Evolutionary conservation across 345 rosid species (phyloP).

Genomic region (Isatis tinctoria): DNA sequence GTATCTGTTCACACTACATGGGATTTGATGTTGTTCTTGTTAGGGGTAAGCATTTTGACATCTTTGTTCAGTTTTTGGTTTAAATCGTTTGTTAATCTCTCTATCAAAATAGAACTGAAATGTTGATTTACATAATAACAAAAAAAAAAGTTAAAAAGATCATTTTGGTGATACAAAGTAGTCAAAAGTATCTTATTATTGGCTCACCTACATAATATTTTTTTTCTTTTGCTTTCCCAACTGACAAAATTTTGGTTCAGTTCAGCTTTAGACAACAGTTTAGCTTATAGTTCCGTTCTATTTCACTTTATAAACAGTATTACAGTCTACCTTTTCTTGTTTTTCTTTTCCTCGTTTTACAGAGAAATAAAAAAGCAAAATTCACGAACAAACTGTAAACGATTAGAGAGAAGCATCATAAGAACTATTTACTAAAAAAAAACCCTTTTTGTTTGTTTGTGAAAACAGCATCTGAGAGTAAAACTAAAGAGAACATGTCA

Average conservation of each 20-base stretch:
- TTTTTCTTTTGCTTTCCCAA: background rate
- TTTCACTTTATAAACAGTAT: background rate
- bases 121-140: background rate
- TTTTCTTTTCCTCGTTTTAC: background rate
- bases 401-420: background rate
- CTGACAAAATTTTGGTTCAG: background rate
- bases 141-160: background rate
- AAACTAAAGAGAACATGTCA: slow-evolving; percentile 22
- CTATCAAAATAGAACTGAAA: background rate
- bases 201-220: background rate
- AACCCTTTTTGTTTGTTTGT: slow-evolving; percentile 11
- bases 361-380: background rate
- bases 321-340: background rate
- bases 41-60: background rate
- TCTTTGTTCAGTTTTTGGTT: background rate
- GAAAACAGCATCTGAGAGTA: slow-evolving; percentile 15
- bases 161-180: background rate
- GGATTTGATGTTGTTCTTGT: background rate
- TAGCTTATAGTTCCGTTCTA: background rate
- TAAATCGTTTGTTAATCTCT: background rate
- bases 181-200: background rate
- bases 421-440: slow-evolving; percentile 25
- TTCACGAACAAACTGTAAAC: background rate
- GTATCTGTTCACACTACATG: background rate
- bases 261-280: background rate